Conservation (phyloP, 305 asterid genomes). For the Fraxinus sp. region DNA sequence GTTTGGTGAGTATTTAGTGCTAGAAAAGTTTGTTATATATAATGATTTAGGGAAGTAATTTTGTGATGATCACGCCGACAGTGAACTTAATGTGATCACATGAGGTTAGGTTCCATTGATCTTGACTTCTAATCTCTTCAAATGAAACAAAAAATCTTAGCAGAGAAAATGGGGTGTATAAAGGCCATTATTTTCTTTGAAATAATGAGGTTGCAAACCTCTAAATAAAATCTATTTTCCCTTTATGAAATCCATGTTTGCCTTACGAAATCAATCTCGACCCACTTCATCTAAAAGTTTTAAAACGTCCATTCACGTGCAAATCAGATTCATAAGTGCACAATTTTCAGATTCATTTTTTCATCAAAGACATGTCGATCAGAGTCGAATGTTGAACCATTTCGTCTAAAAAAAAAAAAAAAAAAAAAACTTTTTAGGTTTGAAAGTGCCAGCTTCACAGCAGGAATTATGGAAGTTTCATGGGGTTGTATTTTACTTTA, state of each 20-base stretch:
- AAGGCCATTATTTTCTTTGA: constrained; percentile 59
- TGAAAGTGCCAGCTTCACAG: neutral
- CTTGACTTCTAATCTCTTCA: constrained; percentile 24
- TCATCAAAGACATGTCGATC: neutral
- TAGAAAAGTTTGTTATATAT: constrained; percentile 24
- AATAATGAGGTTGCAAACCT: constrained; percentile 46
- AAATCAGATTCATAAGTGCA: neutral
- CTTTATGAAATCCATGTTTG: neutral
- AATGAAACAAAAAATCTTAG: neutral
- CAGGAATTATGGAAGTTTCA: constrained; percentile 4
- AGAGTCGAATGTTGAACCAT: neutral
- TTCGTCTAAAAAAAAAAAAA: neutral
- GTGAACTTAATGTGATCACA: constrained; percentile 59
- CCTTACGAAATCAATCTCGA: neutral
- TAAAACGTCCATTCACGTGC: neutral
- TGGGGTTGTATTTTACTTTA: constrained; percentile 9
- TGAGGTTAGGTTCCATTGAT: constrained; percentile 65
- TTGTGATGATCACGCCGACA: constrained; percentile 41
- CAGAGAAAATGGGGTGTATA: constrained; percentile 22
- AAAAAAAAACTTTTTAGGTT: neutral
- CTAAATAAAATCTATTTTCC: neutral
- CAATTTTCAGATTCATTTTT: neutral
- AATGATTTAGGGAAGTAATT: constrained; percentile 16
- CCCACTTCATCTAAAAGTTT: neutral
- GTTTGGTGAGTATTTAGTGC: constrained; percentile 20